Evolutionary conservation across 371 early-diverging fungal species (phyloP).

Genomic region (Vittaforma corneae): DNA sequence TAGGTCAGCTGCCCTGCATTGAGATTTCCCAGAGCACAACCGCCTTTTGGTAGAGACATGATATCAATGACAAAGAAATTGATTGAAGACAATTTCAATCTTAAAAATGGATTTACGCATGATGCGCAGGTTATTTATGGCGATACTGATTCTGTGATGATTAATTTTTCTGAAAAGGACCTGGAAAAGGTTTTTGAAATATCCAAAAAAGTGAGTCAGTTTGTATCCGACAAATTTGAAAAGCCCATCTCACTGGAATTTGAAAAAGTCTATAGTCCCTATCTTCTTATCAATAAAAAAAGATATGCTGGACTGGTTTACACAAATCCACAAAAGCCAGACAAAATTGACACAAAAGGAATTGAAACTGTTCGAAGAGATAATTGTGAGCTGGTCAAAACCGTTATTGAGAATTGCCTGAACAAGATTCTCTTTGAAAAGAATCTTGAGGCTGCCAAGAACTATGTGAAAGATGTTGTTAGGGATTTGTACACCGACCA

Average conservation of each 20-base stretch:
- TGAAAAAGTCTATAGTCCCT: conserved; percentile 95
- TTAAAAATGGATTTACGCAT: conserved; percentile 71
- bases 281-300: conserved; percentile 94
- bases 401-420: conserved; percentile 81
- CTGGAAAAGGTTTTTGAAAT: conserved; percentile 58
- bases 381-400: conserved; percentile 82
- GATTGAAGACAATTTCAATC: conserved; percentile 72
- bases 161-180: conserved; percentile 74
- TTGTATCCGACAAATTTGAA: conserved; percentile 73
- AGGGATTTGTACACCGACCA: conserved; percentile 82
- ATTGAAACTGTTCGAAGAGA: conserved; percentile 99
- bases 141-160: conserved; percentile 99
- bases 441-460: conserved; percentile 75
- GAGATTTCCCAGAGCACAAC: conserved; percentile 95
- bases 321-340: conserved; percentile 72
- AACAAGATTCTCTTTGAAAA: conserved; percentile 77
- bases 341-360: conserved; percentile 93
- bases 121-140: conserved; percentile 92
- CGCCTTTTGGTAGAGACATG: conserved; percentile 91
- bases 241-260: conserved; percentile 94
- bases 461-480: conserved; percentile 76
- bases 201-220: conserved; percentile 61
- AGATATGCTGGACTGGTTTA: conserved; percentile 82
- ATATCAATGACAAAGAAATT: conserved; percentile 77
- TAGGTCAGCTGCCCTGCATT: conserved; percentile 87